Evolutionary conservation across 2,329 filamentous ascomycete genomes (phyloP), one percentile per base, ranked within the genome.

Genomic region (Phialophora verrucosa): DNA sequence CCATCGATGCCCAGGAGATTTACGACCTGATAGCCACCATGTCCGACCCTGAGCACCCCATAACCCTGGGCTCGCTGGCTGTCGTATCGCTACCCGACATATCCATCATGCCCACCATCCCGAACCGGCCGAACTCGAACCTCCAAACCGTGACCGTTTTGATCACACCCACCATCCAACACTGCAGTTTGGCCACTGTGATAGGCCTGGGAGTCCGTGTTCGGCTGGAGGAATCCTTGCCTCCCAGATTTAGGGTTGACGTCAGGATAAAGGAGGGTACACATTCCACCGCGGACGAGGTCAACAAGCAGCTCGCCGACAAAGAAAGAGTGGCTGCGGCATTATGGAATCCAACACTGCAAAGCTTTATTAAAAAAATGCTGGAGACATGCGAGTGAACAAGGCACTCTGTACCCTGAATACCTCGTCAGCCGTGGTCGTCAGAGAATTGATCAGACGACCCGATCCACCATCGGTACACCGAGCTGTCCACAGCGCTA

Each of bases 1-100:
- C 91, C 64, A 97, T 99, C 72, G 95, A 99, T 76, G 92, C 96
- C 78, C 95, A 97, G 78, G 95, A 99, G 79, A 94, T 99, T 50
- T 99, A 94, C 76, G 93, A 99, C 81, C 85, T 99, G 68, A 95
- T 99, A 74, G 92, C 93, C 70, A 91, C 91, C 73, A 97, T 99
- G 75, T 94, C 92, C 27, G 95, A 99, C 78, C 95, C 95, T 1
- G 95, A 99, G 80, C 95, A 99, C 76, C 95, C 95, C 44, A 88
- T 97, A 61, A 96, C 94, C 2, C 86, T 99, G 57, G 95, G 93
- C 68, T 93, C 95, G 74, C 85, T 99, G 49, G 93, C 93, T 38
- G 95, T 99, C 60, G 93, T 99, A 72, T 97, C 96, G 72, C 88
- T 99, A n/a, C 89, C 91, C 35, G 95, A 99, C 78, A 97, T 99